These are phyloP conservation scores for Xylaria nigripes DNA, from an alignment of 495 filamentous ascomycete species.

Conservation along the genomic window DNA sequence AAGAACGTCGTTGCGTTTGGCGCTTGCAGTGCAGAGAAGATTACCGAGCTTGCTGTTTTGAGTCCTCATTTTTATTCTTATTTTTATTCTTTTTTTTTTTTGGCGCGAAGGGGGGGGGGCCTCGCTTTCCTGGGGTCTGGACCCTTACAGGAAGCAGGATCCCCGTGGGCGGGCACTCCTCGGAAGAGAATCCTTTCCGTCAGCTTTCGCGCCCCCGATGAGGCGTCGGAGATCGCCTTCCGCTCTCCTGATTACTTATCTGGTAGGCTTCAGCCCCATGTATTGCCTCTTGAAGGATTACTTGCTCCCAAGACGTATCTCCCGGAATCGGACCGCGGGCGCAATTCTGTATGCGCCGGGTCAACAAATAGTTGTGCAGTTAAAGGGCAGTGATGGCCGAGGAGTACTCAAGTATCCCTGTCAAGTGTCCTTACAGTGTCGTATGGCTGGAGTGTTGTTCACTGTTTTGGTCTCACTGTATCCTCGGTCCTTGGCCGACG, in stretches of 20 bases:
- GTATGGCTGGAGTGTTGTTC: neutral
- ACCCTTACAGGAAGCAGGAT: neutral
- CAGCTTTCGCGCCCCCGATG: slow-evolving; percentile 16
- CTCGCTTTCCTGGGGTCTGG: neutral
- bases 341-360: no score
- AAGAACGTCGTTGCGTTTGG: slow-evolving; percentile 13
- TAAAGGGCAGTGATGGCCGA: no score
- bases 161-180: neutral
- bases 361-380: no score
- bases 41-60: no score
- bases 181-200: slow-evolving; percentile 9
- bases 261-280: no score
- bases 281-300: no score
- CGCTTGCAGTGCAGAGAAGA: neutral
- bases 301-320: no score
- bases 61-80: no score
- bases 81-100: no score
- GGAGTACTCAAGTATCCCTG: no score
- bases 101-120: no score
- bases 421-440: slow-evolving; percentile 5
- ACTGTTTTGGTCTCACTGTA: neutral
- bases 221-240: neutral
- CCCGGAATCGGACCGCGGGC: no score
- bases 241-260: neutral
- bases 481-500: neutral